Conservation (phyloP, 169 alveolate genomes). For the Plasmodium malariae region DNA sequence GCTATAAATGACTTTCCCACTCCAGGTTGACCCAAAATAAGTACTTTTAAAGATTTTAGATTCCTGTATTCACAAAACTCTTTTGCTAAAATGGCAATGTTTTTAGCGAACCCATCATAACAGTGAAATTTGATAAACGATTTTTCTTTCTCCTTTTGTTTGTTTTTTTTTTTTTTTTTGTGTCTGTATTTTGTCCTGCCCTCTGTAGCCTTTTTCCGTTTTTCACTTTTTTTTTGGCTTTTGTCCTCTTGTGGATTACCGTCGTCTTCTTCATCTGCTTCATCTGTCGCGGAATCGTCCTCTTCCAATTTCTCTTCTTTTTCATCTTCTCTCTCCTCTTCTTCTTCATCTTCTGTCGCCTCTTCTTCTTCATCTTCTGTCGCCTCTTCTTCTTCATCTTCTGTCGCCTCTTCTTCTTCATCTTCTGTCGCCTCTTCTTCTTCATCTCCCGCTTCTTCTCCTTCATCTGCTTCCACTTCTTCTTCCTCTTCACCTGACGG, state of each 20-base stretch:
- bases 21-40: slow-evolving; percentile 60
- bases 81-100: slow-evolving; percentile 23
- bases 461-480: neutral
- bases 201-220: neutral
- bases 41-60: slow-evolving; percentile 18
- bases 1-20: slow-evolving; percentile 63
- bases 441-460: neutral
- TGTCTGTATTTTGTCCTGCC: neutral
- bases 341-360: neutral
- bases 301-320: neutral
- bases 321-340: neutral
- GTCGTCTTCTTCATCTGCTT: neutral
- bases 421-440: neutral
- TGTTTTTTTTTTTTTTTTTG: neutral
- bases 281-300: neutral
- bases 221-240: neutral
- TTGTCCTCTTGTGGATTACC: neutral
- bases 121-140: slow-evolving; percentile 24
- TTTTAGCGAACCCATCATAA: slow-evolving; percentile 38
- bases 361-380: neutral
- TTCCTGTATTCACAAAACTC: slow-evolving; percentile 62
- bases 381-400: neutral
- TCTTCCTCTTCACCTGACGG: neutral
- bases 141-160: neutral
- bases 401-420: neutral